phyloP scores from a whole-genome alignment of 495 filamentous ascomycete species.

The Apodospora peruviana region DNA sequence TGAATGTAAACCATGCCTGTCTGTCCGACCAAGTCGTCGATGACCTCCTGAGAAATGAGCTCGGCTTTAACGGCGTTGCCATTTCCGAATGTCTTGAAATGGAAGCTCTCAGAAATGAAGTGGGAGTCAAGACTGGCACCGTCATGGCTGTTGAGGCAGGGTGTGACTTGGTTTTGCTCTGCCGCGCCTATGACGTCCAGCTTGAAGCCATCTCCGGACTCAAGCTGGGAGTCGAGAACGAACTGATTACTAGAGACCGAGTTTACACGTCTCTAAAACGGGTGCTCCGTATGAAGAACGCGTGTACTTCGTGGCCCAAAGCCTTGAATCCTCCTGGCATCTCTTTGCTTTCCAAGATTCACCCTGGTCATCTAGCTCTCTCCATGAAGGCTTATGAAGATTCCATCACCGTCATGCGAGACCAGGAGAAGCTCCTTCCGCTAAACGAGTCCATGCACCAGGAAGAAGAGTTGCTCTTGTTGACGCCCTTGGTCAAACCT shows the following conservation, averaged over 20 bases:
- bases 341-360: conserved; percentile 64
- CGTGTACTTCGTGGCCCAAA: conserved; percentile 77
- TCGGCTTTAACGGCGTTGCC: conserved; percentile 84
- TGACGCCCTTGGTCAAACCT: conserved; percentile 83
- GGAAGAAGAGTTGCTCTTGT: conserved; percentile 75
- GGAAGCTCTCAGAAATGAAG: conserved; percentile 85
- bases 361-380: conserved; percentile 69
- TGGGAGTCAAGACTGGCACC: conserved; percentile 84
- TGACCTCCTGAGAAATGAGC: conserved; percentile 70
- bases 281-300: conserved; percentile 68
- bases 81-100: conserved; percentile 94
- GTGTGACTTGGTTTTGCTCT: conserved; percentile 80
- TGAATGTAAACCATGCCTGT: conserved; percentile 90
- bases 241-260: conserved; percentile 69
- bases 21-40: conserved; percentile 87
- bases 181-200: conserved; percentile 77
- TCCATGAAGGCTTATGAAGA: conserved; percentile 78
- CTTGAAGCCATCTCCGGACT: conserved; percentile 81
- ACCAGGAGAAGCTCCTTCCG: conserved; percentile 72
- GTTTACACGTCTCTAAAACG: conserved; percentile 68
- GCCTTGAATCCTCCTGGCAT: conserved; percentile 76
- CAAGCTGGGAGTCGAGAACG: conserved; percentile 79
- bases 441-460: conserved; percentile 69
- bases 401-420: conserved; percentile 80
- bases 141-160: conserved; percentile 93